phyloP scores from a whole-genome alignment of 768 basidiomycete species.

The Trametes cinnabarina region DNA sequence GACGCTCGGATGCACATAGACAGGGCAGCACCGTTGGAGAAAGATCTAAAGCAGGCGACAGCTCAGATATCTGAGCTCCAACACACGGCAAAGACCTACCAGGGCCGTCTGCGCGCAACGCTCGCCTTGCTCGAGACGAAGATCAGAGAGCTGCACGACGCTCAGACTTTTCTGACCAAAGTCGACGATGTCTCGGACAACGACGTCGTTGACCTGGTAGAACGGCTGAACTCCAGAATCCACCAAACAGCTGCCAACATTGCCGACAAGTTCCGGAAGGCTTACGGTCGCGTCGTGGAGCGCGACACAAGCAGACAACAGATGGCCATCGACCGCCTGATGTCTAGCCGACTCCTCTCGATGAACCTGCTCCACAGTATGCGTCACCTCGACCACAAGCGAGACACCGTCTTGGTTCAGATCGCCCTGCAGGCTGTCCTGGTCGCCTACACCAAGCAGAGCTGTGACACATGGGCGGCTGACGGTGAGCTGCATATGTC shows the following conservation, averaged over 20 bases:
- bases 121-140: constrained; percentile 33
- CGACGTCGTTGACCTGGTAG: constrained; percentile 45
- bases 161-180: constrained; percentile 45
- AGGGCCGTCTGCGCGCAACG: constrained; percentile 19
- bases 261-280: constrained; percentile 39
- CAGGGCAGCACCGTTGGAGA: not conserved
- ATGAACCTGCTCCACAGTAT: not conserved
- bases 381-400: not conserved
- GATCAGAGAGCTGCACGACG: constrained; percentile 43
- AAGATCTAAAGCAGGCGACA: not conserved
- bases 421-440: constrained; percentile 6
- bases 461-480: too few relatives aligned
- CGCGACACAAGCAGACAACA: not conserved
- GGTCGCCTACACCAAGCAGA: not conserved
- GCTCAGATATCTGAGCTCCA: not conserved
- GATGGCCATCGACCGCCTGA: not conserved
- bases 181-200: constrained; percentile 43
- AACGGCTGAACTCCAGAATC: constrained; percentile 47
- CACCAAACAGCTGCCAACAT: constrained; percentile 48
- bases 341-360: not conserved
- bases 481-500: too few relatives aligned
- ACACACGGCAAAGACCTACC: constrained; percentile 21
- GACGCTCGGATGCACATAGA: too few relatives aligned
- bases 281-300: not conserved
- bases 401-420: constrained; percentile 7